Evolutionary conservation across 148 eudicot genomes (phyloP).

Genomic region (Talinum fruticosum): DNA sequence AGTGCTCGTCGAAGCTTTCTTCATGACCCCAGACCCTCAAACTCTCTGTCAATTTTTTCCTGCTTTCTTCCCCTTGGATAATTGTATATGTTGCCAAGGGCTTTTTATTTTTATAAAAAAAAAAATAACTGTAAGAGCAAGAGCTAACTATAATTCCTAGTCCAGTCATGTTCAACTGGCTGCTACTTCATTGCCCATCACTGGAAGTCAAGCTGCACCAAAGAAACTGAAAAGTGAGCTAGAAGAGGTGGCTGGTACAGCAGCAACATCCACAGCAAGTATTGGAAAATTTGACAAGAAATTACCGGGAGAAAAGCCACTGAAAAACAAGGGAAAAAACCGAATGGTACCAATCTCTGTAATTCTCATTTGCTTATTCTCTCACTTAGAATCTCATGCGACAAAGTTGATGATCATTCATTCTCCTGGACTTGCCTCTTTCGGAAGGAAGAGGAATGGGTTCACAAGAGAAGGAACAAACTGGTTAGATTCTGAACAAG

Average conservation of each 20-base stretch:
- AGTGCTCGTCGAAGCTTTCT: no score
- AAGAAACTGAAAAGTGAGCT: conserved; percentile 70
- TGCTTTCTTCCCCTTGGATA: no score
- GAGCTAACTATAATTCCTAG: no score
- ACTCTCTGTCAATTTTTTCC: no score
- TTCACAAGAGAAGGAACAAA: conserved; percentile 69
- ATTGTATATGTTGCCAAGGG: no score
- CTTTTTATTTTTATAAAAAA: no score
- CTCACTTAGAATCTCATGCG: background rate
- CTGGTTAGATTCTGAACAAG: conserved; percentile 74
- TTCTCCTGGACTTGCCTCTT: conserved; percentile 50
- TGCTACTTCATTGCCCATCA: conserved; percentile 80
- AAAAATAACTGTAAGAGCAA: no score
- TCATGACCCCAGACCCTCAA: no score
- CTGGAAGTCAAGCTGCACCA: conserved; percentile 63
- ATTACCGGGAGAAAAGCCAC: conserved; percentile 79
- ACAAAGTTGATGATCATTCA: no score
- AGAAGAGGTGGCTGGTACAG: conserved; percentile 81
- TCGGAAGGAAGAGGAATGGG: conserved; percentile 96
- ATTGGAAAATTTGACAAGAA: conserved; percentile 97
- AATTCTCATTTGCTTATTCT: background rate
- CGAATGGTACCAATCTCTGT: conserved; percentile 53
- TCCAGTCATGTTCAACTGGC: conserved; percentile 94
- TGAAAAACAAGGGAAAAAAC: conserved; percentile 71
- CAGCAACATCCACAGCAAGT: conserved; percentile 94